Evolutionary conservation across 176 grass and related monocot species (phyloP), one percentile per base, ranked within the genome.

Genomic region (Secale cereale): DNA sequence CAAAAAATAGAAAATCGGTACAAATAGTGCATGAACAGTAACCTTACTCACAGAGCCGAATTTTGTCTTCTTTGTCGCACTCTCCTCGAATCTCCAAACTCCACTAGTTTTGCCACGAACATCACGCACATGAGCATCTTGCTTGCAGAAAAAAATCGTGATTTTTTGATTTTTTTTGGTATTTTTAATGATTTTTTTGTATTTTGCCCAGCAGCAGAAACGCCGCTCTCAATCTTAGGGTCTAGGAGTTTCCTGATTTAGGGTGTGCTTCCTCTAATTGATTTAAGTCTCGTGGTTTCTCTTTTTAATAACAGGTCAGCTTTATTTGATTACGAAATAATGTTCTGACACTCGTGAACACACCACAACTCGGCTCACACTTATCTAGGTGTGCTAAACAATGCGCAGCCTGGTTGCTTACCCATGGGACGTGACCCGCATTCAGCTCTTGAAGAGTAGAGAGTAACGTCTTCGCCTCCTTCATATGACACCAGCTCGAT

Each of bases 221-320:
- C n/a, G n/a, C n/a, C n/a, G n/a, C n/a, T n/a, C n/a, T n/a, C n/a
- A 88, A 70, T 40, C 30, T 64, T 86, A 62, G 67, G 66, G 67
- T 86, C 50, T 79, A 41, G 77, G 66, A 31, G 59, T 88, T 85
- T 63, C 65, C 57, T 74, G 72, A 26, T 33, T 65, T 33, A 3
- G 36, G 23, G n/a, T 20, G 41, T 40, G 52, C n/a, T 76, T 48
- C 46, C 17, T 75, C 65, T 65, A 45, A 20, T 81, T 59, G 66
- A 56, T 32, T 69, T 28, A 23, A 28, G 12, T 16, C n/a, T 30
- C 65, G 22, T 41, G 35, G 2, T 27, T 27, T 73, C 69, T 43
- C 25, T 36, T 3, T 3, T 72, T 26, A 7, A 6, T 4, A 72
- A 43, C 10, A 26, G 22, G 12, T 27, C 2, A 41, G 69, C 36